These are phyloP conservation scores for Lactarius quietus DNA, from an alignment of 768 basidiomycete genomes.

Conservation along the genomic window DNA sequence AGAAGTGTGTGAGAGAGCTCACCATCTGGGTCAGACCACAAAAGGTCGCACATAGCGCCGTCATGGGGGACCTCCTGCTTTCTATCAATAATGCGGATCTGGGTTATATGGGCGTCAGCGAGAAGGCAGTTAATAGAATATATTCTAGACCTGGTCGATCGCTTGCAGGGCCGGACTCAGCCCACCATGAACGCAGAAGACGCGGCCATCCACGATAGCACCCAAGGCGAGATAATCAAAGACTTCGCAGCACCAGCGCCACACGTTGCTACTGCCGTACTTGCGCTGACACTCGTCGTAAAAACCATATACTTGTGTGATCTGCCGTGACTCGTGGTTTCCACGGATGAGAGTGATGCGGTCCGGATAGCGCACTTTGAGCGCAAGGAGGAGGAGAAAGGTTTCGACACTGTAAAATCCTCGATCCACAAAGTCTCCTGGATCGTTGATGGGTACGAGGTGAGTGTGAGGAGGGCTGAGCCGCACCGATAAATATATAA, in stretches of 20 bases:
- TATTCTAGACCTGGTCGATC: conserved; percentile 74
- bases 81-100: conserved; percentile 93
- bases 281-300: conserved; percentile 97
- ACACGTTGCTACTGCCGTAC: conserved; percentile 90
- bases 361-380: conserved; percentile 97
- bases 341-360: conserved; percentile 95
- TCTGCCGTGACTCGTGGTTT: conserved; percentile 97
- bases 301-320: conserved; percentile 93
- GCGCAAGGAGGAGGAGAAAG: conserved; percentile 87
- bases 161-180: conserved; percentile 83
- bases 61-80: conserved; percentile 99
- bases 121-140: conserved; percentile 19
- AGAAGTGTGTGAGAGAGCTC: conserved; percentile 25
- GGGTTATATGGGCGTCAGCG: neutral
- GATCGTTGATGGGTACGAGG: conserved; percentile 7
- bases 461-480: conserved; percentile 15
- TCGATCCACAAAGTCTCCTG: conserved; percentile 97
- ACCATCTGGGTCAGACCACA: conserved; percentile 99
- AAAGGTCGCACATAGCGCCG: conserved; percentile 95
- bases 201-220: conserved; percentile 94
- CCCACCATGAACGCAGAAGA: conserved; percentile 97
- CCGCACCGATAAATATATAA: conserved; percentile 93
- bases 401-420: conserved; percentile 98
- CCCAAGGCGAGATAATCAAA: conserved; percentile 95
- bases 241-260: conserved; percentile 98